These are phyloP conservation scores for Ceratocystis albifundus DNA, from an alignment of 2,329 filamentous ascomycete species.

Conservation along the genomic window DNA sequence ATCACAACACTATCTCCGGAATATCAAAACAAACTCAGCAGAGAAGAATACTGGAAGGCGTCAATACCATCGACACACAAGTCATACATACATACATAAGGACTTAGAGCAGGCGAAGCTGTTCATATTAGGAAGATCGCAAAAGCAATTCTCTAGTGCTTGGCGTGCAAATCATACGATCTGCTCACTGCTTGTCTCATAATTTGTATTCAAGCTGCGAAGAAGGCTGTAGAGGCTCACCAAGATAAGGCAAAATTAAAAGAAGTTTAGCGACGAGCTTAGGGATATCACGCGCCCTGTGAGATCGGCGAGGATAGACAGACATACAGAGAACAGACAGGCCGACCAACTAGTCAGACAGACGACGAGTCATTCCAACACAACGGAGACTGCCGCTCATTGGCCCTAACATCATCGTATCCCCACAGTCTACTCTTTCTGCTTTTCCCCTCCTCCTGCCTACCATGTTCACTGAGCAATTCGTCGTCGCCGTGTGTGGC, in stretches of 20 bases:
- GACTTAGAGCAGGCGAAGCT: background rate
- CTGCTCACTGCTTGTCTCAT: background rate
- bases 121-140: background rate
- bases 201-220: background rate
- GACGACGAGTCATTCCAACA: background rate
- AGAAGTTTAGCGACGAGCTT: background rate
- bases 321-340: background rate
- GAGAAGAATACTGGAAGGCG: background rate
- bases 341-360: too few species aligned
- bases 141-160: background rate
- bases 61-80: background rate
- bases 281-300: background rate
- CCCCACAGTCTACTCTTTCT: background rate
- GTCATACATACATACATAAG: background rate
- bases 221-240: background rate
- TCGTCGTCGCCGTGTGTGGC: conserved; percentile 48
- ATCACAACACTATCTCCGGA: too few species aligned
- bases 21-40: background rate
- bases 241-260: background rate
- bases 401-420: background rate
- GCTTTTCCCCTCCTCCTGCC: background rate
- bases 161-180: conserved; percentile 3
- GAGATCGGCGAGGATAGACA: background rate
- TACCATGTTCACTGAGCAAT: conserved; percentile 48
- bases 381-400: conserved; percentile 1